A percentile compares a stretch with the other conserved stretches of the same genome.
These are phyloP conservation scores for Penicillium sp. DNA, from an alignment of 2,329 filamentous ascomycete species.

Conservation along the genomic window DNA sequence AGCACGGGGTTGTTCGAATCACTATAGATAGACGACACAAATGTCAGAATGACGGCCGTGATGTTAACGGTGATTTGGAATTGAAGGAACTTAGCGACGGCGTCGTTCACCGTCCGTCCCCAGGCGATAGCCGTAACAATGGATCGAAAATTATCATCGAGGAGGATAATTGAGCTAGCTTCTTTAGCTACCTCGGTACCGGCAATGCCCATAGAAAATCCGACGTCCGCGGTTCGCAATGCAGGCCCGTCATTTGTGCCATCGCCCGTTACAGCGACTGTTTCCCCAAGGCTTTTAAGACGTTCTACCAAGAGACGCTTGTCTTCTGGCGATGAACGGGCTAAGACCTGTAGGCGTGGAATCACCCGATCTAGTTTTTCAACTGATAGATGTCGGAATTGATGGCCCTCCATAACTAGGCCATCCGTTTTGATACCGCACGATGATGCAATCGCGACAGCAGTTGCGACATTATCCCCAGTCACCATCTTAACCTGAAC, in stretches of 20 bases:
- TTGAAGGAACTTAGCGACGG: constrained; percentile 68
- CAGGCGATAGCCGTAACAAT: constrained; percentile 69
- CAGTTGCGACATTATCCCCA: constrained; percentile 70
- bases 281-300: constrained; percentile 65
- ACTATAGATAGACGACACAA: constrained; percentile 80
- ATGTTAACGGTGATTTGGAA: constrained; percentile 79
- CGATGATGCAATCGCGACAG: constrained; percentile 71
- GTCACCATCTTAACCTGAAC: constrained; percentile 75
- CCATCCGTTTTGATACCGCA: constrained; percentile 69
- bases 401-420: constrained; percentile 69
- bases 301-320: constrained; percentile 65
- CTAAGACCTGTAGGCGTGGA: constrained; percentile 63
- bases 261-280: constrained; percentile 65
- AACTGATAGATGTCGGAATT: constrained; percentile 64
- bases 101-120: constrained; percentile 70
- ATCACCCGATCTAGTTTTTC: constrained; percentile 61
- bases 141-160: constrained; percentile 67
- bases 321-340: constrained; percentile 67
- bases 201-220: constrained; percentile 69
- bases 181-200: constrained; percentile 70
- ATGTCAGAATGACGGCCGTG: constrained; percentile 83
- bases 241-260: constrained; percentile 69
- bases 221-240: constrained; percentile 66
- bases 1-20: constrained; percentile 71
- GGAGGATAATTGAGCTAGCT: constrained; percentile 66